Evolutionary conservation across 2,329 filamentous ascomycete species (phyloP), one percentile per base, ranked within the genome.

Genomic region (Acephala macrosclerotiorum): DNA sequence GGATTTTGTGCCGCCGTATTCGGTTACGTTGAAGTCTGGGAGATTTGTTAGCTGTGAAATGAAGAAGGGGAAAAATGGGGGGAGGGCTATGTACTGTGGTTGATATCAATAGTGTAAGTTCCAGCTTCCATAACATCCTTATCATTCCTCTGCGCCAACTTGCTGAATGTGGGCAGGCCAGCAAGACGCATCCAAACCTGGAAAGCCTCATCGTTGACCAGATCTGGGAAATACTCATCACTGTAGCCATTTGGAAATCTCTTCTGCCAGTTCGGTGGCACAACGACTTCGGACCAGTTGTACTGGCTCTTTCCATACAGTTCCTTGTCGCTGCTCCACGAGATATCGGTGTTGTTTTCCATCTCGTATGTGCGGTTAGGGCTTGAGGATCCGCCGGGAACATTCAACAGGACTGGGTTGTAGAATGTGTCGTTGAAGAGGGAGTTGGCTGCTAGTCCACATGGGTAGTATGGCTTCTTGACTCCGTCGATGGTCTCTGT

Each of bases 171-270:
- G 0, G 96, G 96, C 73, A 98, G 81, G 65, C 95, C 96, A 26
- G 96, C 96, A 1, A 96, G 97, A 73, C 96, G 89, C 96, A 99
- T 99, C 96, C 96, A 99, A 25, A 98, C 94, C 80, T 97, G 94
- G 78, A 99, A 97, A 51, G 89, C 88, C 78, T 97, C 91, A 80
- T 93, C 90, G 0, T 88, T 80, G 68, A 90, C 85, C 20, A 98
- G 78, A 72, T 96, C 80, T 0, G 94, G 89, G 1, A 86, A 87
- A 60, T 85, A 84, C 0, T 86, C 80, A 0, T 82, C 77, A 2
- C 86, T 89, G 76, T 97, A 97, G 67, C 86, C 87, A 42, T 90
- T 77, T 7, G 89, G 90, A 71, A 91, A 97, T 65, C 87, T 85
- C 14, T 84, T 75, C 20, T 80, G 77, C 96, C 96, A 99, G 78